Base-by-base conservation (phyloP, 2,329 filamentous ascomycete species). In the Hyphodiscus sp. region DNA sequence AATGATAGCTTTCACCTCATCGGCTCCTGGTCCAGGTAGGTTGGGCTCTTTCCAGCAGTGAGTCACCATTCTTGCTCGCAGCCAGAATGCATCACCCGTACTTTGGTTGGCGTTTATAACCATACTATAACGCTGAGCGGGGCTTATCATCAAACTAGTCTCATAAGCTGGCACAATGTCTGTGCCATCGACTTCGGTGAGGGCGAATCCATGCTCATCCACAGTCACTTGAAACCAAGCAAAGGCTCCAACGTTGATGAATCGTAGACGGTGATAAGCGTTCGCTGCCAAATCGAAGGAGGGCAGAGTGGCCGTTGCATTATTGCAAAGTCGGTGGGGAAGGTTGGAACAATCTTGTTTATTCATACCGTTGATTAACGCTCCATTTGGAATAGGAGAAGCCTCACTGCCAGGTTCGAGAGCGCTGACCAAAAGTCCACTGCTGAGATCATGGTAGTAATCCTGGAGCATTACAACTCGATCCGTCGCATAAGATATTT, bases 151-250 rank as follows among this genome's bases (percentile, higher is more conserved):
- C 50, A 90, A 69, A 56, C 81, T 78, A 33, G 79, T 74, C 7
- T 83, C 77, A 1, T 79, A 72, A 4, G 73, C 70, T 0, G 86
- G 82, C 53, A 82, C 75, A 1, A 87, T 79, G 38, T 81, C 79
- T 1, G 84, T 81, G 16, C 86, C 86, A 63, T 90, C 86, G 0
- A 87, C 82, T 65, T 89, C 86, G 10, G 86, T 81, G 45, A 90
- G 71, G 33, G 72, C 73, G 66, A 87, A 82, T 11, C 71, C 73
- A 60, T 89, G 86, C 48, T 81, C 79, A 58, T 90, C 86, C 45
- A 89, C 74, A 64, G 81, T 82, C 26, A 90, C 76, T 63, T 89
- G 85, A 57, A 89, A 86, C 64, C 83, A 82, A 1, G 85, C 84
- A 63, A 88, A 87, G 0, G 82, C 84, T 11, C 83, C 86, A 9